A percentile compares a stretch with the other conserved stretches of the same genome.
Conservation (phyloP, 2,329 filamentous ascomycete genomes). For the Calonectria pteridis region DNA sequence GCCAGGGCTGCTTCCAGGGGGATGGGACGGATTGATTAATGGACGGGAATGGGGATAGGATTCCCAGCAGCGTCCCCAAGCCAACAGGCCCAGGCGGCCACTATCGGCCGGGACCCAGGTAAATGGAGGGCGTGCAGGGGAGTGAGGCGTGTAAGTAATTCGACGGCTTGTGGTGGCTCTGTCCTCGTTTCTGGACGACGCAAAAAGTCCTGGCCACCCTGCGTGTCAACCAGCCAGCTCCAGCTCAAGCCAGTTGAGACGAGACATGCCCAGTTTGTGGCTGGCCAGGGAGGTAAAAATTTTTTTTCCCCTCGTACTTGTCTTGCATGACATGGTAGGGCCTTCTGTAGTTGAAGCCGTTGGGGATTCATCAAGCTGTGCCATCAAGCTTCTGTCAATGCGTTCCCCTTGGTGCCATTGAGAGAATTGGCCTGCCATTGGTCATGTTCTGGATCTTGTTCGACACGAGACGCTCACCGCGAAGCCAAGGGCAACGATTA, state of each 20-base stretch:
- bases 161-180: slow-evolving; percentile 11
- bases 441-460: not conserved
- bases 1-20: slow-evolving; percentile 29
- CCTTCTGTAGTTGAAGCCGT: not conserved
- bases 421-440: not conserved
- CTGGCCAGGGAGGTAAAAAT: slow-evolving; percentile 14
- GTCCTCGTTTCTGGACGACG: slow-evolving; percentile 3
- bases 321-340: not conserved
- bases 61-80: slow-evolving; percentile 25
- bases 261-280: slow-evolving; percentile 10
- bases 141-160: slow-evolving; percentile 14
- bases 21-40: slow-evolving; percentile 34
- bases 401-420: not conserved
- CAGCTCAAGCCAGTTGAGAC: slow-evolving; percentile 19
- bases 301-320: not conserved
- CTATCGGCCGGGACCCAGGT: slow-evolving; percentile 29
- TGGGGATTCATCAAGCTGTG: slow-evolving; percentile 4
- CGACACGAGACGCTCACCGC: not conserved
- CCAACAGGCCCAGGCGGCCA: slow-evolving; percentile 38
- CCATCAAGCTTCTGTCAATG: slow-evolving; percentile 10
- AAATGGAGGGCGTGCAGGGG: slow-evolving; percentile 23
- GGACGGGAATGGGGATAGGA: slow-evolving; percentile 41
- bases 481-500: slow-evolving; percentile 24
- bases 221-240: slow-evolving; percentile 14
- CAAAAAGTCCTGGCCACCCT: slow-evolving; percentile 23